Conservation (phyloP, 129 eudicot genomes). For the Logfia minima region DNA sequence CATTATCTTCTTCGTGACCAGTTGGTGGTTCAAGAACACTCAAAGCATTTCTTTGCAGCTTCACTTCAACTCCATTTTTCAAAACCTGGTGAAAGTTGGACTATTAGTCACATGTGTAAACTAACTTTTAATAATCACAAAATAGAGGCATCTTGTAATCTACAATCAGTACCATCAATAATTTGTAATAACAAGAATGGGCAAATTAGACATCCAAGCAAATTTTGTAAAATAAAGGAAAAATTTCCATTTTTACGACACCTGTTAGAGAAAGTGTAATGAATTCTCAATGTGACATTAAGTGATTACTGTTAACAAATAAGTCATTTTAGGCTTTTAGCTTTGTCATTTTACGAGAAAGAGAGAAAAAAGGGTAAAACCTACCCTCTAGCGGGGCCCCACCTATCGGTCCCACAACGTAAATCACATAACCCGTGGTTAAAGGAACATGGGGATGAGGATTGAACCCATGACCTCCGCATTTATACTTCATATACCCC, state of each 20-base stretch:
- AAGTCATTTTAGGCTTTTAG: background rate
- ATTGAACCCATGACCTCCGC: no score
- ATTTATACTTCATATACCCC: no score
- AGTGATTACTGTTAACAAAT: background rate
- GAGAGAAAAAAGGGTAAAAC: background rate
- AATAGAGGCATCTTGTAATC: slow-evolving; percentile 16
- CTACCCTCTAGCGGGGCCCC: no score
- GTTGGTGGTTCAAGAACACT: slow-evolving; percentile 98
- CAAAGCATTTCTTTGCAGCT: slow-evolving; percentile 92
- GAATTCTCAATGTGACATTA: background rate
- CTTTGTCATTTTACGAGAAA: background rate
- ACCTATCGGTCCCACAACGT: no score
- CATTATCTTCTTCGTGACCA: slow-evolving; percentile 91
- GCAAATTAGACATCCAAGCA: slow-evolving; percentile 15
- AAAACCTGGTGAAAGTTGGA: slow-evolving; percentile 52
- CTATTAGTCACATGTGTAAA: background rate
- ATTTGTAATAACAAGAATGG: background rate
- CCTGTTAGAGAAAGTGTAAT: no score
- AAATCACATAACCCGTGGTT: no score
- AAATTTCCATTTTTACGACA: background rate
- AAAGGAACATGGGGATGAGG: no score
- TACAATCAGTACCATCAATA: slow-evolving; percentile 11
- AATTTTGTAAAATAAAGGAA: slow-evolving; percentile 7
- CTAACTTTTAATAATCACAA: background rate
- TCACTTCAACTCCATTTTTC: slow-evolving; percentile 97